phyloP scores from a whole-genome alignment of 805 yeast genomes.

The Schizosaccharomyces osmophilus region DNA sequence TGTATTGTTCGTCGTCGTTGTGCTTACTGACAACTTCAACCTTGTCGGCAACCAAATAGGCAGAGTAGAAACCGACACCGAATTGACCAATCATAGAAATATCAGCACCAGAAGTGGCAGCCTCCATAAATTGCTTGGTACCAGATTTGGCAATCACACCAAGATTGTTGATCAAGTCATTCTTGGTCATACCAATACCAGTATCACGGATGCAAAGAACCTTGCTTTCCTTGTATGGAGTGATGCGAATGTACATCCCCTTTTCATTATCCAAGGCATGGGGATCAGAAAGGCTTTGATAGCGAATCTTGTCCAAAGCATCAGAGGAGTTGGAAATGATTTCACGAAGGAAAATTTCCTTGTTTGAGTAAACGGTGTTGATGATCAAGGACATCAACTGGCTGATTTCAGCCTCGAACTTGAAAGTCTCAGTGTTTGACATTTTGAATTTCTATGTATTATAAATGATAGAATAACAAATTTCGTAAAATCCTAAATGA shows the following conservation, averaged over 20 bases:
- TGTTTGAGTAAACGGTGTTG: conserved; percentile 97
- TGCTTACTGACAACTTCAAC: conserved; percentile 96
- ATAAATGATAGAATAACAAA: background rate
- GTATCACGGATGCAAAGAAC: conserved; percentile 93
- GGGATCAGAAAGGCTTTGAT: conserved; percentile 84
- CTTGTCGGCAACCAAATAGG: conserved; percentile 94
- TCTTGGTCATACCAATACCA: conserved; percentile 99
- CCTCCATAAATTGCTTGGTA: conserved; percentile 98
- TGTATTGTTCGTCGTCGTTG: conserved; percentile 97
- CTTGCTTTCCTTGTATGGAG: conserved; percentile 86
- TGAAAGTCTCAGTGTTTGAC: conserved; percentile 1
- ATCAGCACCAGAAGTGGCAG: conserved; percentile 97
- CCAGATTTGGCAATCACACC: conserved; percentile 99
- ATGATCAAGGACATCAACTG: conserved; percentile 99
- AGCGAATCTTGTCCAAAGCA: conserved; percentile 96
- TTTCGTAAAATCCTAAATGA: too few relatives aligned
- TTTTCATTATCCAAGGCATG: conserved; percentile 82
- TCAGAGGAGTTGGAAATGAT: conserved; percentile 95
- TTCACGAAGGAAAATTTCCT: conserved; percentile 96
- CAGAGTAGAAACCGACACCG: conserved; percentile 99
- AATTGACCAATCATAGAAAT: conserved; percentile 99
- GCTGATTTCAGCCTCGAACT: conserved; percentile 98
- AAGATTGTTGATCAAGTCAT: conserved; percentile 92
- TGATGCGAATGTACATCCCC: conserved; percentile 86
- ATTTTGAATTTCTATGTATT: background rate